Conservation (phyloP, 169 alveolate species). For the Plasmodium sp. region DNA sequence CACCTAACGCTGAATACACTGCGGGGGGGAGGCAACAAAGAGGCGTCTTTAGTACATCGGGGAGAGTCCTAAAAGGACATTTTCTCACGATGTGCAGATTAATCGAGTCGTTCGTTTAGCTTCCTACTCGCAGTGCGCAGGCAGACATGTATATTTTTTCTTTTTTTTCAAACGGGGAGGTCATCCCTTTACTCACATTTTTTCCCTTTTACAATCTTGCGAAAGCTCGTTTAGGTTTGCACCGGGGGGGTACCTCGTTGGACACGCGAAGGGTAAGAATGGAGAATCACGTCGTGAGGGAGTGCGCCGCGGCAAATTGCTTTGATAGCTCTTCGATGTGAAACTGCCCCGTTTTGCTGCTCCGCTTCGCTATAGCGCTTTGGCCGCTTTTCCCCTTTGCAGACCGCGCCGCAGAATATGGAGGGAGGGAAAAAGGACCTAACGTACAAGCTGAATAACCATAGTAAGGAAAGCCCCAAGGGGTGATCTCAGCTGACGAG, state of each 20-base stretch:
- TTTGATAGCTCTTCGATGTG: not conserved
- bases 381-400: not conserved
- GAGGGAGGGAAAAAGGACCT: not conserved
- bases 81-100: not conserved
- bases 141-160: not conserved
- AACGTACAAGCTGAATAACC: conserved; percentile 12
- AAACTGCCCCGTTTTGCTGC: not conserved
- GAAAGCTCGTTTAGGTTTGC: not conserved
- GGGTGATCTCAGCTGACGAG: not conserved
- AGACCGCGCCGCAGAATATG: not conserved
- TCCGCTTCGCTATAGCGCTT: not conserved
- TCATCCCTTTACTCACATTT: not conserved
- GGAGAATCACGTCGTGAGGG: not conserved
- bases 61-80: not conserved
- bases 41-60: not conserved
- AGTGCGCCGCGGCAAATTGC: not conserved
- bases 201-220: not conserved
- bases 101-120: not conserved
- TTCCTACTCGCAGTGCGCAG: not conserved
- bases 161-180: too few relatives aligned
- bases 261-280: not conserved
- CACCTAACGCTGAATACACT: not conserved
- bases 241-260: not conserved
- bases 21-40: not conserved
- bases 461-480: not conserved